phyloP scores from a whole-genome alignment of 2,329 filamentous ascomycete species.

The Trichoderma endophyticum region DNA sequence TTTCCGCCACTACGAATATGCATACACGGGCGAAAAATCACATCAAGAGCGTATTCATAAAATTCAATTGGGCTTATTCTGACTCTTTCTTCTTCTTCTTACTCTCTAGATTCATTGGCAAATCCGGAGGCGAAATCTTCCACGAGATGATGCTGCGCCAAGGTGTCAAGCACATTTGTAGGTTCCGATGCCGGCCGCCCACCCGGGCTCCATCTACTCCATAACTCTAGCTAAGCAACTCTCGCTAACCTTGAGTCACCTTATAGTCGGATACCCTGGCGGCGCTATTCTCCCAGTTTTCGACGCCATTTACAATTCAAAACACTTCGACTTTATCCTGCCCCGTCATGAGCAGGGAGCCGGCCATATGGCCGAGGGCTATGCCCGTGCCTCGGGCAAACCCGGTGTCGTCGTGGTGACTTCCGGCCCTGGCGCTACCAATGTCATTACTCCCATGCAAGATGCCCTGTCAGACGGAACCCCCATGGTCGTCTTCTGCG shows the following conservation, averaged over 20 bases:
- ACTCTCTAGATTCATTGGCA: conserved; percentile 71
- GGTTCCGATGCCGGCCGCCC: conserved; percentile 46
- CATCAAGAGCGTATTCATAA: conserved; percentile 17
- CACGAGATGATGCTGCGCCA: conserved; percentile 98
- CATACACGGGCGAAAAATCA: background rate
- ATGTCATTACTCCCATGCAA: conserved; percentile 94
- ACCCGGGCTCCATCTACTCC: conserved; percentile 96
- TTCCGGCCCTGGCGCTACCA: conserved; percentile 93
- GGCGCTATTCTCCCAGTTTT: conserved; percentile 97
- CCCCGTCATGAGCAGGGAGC: conserved; percentile 92
- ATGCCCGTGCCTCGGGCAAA: conserved; percentile 92
- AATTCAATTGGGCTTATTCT: background rate
- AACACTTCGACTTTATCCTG: conserved; percentile 93
- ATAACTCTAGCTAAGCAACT: conserved; percentile 97
- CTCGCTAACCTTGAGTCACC: conserved; percentile 32
- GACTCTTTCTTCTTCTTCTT: background rate
- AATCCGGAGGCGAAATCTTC: conserved; percentile 91
- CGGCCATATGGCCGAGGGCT: conserved; percentile 97
- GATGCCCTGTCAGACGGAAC: conserved; percentile 94
- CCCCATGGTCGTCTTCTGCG: conserved; percentile 91
- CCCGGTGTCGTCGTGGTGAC: conserved; percentile 96
- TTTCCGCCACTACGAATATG: background rate
- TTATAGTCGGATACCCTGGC: conserved; percentile 80
- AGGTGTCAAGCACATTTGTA: conserved; percentile 63
- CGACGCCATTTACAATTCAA: conserved; percentile 97